Evolutionary conservation across 2,329 filamentous ascomycete genomes (phyloP).

Genomic region (Aureobasidium sp.): DNA sequence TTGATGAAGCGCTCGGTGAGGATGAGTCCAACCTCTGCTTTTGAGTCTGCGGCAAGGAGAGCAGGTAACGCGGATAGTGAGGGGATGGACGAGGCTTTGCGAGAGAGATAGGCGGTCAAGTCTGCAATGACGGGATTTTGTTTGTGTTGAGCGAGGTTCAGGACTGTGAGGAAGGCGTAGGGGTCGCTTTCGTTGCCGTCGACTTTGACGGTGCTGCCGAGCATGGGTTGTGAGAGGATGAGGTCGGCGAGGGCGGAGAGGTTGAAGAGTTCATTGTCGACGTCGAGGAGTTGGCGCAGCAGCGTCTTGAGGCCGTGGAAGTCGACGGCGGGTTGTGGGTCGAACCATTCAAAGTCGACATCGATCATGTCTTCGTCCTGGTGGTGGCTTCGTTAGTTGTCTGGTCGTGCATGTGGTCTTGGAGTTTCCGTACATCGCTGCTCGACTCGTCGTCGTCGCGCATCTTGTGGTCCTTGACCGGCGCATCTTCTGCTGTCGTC

Average conservation of each 20-base stretch:
- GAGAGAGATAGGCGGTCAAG: constrained; percentile 62
- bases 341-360: constrained; percentile 98
- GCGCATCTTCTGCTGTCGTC: constrained; percentile 38
- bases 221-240: constrained; percentile 74
- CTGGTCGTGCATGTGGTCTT: neutral
- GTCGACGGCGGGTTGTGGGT: constrained; percentile 79
- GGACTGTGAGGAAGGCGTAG: constrained; percentile 81
- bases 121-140: constrained; percentile 64
- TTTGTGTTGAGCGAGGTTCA: constrained; percentile 72
- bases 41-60: constrained; percentile 29
- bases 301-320: constrained; percentile 92
- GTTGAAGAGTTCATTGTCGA: constrained; percentile 77
- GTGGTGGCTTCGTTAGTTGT: neutral
- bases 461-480: constrained; percentile 36
- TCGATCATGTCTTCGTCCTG: constrained; percentile 87
- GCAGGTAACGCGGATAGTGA: constrained; percentile 42
- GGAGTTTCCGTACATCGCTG: constrained; percentile 19
- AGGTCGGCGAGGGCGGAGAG: constrained; percentile 79
- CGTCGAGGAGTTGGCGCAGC: constrained; percentile 83
- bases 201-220: constrained; percentile 95
- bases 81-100: constrained; percentile 44
- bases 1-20: constrained; percentile 94
- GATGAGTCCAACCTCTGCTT: constrained; percentile 65
- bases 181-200: constrained; percentile 88
- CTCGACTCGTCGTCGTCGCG: constrained; percentile 29